Evolutionary conservation across 148 eudicot genomes (phyloP).

Genomic region (Rhododendron simsii): DNA sequence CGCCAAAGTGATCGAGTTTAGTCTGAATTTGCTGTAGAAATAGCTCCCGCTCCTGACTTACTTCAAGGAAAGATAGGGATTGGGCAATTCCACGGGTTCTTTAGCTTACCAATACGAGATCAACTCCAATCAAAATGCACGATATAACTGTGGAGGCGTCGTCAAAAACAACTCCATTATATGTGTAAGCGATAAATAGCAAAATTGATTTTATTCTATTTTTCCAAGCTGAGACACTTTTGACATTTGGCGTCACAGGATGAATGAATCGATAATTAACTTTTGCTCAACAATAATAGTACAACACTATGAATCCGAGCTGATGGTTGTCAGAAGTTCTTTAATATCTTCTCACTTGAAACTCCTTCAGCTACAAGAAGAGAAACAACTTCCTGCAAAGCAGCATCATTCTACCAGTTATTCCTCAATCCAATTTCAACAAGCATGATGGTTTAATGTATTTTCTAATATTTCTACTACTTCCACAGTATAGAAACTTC

Average conservation of each 20-base stretch:
- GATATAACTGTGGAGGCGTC: neutral
- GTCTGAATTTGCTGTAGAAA: no score
- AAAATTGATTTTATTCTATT: neutral
- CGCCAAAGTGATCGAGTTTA: no score
- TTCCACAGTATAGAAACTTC: neutral
- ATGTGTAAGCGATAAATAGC: neutral
- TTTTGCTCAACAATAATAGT: constrained; percentile 11
- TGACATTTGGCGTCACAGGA: neutral
- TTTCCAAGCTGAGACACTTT: neutral
- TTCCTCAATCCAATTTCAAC: neutral
- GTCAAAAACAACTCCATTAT: neutral
- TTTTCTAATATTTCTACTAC: neutral
- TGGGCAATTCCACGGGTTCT: no score
- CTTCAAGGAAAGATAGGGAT: no score
- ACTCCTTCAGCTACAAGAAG: constrained; percentile 71
- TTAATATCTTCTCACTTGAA: constrained; percentile 62
- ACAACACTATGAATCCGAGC: constrained; percentile 15
- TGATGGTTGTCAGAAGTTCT: constrained; percentile 49
- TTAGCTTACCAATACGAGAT: neutral
- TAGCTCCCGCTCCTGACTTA: no score
- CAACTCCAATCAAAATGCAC: neutral
- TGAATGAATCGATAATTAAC: constrained; percentile 14
- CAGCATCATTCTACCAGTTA: constrained; percentile 11
- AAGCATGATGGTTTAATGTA: neutral
- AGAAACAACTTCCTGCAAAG: constrained; percentile 79